phyloP scores from a whole-genome alignment of 768 basidiomycete species.

The Dentipellis sp. region DNA sequence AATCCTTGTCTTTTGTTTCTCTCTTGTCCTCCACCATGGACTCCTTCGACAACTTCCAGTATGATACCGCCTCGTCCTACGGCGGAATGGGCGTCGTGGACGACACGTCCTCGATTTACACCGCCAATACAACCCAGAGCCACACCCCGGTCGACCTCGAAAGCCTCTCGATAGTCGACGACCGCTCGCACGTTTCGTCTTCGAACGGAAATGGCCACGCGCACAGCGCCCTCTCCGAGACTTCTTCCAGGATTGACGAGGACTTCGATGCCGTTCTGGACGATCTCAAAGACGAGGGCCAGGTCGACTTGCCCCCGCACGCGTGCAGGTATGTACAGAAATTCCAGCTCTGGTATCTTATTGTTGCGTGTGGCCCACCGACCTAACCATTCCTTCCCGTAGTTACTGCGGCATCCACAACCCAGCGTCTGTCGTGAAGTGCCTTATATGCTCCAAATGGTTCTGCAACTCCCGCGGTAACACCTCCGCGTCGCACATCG shows the following conservation, averaged over 20 bases:
- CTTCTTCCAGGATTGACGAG: constrained; percentile 47
- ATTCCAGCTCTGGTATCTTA: neutral
- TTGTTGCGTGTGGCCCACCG: constrained; percentile 3
- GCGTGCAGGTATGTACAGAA: constrained; percentile 72
- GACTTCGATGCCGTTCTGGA: constrained; percentile 88
- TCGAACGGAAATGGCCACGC: constrained; percentile 17
- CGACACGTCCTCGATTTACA: constrained; percentile 76
- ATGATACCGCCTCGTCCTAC: constrained; percentile 75
- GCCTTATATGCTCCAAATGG: constrained; percentile 87
- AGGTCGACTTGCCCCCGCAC: constrained; percentile 79
- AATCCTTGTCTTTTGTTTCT: neutral
- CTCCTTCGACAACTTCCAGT: constrained; percentile 80
- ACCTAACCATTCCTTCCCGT: constrained; percentile 2
- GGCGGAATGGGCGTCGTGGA: constrained; percentile 65
- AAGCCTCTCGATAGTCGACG: constrained; percentile 59
- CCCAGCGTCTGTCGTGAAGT: constrained; percentile 95
- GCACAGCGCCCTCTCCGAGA: constrained; percentile 23
- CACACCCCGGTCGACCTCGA: constrained; percentile 49
- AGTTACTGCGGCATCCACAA: constrained; percentile 99
- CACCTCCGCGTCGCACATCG: constrained; percentile 97
- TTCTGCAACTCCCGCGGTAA: constrained; percentile 99
- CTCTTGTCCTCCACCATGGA: constrained; percentile 42
- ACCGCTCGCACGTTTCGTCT: constrained; percentile 26
- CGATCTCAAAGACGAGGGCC: constrained; percentile 74
- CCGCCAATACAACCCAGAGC: constrained; percentile 51